These are phyloP conservation scores for Brassica rapa DNA, from an alignment of 345 rosid species.

Conservation along the genomic window DNA sequence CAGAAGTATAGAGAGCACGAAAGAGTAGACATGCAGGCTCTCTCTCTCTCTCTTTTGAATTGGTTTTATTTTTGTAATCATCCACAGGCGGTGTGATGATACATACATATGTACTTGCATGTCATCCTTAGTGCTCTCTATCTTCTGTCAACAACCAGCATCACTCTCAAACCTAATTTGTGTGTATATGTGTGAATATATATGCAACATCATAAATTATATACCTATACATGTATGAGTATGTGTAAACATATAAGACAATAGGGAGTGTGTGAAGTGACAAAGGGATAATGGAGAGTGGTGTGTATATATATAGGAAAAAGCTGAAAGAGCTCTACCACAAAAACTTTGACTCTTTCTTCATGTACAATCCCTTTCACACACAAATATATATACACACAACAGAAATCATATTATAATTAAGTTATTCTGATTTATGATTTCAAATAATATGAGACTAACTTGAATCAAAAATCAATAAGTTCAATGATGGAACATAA, in stretches of 20 bases:
- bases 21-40: conserved; percentile 53
- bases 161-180: conserved; percentile 23
- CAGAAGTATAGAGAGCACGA: conserved; percentile 96
- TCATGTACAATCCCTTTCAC: conserved; percentile 25
- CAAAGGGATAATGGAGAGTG: conserved; percentile 18
- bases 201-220: background rate
- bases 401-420: background rate
- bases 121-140: conserved; percentile 96
- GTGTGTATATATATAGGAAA: conserved; percentile 21
- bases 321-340: conserved; percentile 15
- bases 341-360: conserved; percentile 36
- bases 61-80: background rate
- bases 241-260: background rate
- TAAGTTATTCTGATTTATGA: background rate
- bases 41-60: background rate
- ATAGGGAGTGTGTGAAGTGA: conserved; percentile 5
- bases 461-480: background rate
- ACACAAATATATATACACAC: background rate
- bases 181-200: background rate
- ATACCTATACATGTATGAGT: background rate
- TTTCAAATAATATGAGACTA: background rate
- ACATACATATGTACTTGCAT: conserved; percentile 55
- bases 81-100: conserved; percentile 20
- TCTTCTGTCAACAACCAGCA: conserved; percentile 81
- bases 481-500: background rate